A percentile compares a stretch with the other conserved stretches of the same genome.
phyloP scores from a whole-genome alignment of 441 rosid genomes.

The Sinapis alba region DNA sequence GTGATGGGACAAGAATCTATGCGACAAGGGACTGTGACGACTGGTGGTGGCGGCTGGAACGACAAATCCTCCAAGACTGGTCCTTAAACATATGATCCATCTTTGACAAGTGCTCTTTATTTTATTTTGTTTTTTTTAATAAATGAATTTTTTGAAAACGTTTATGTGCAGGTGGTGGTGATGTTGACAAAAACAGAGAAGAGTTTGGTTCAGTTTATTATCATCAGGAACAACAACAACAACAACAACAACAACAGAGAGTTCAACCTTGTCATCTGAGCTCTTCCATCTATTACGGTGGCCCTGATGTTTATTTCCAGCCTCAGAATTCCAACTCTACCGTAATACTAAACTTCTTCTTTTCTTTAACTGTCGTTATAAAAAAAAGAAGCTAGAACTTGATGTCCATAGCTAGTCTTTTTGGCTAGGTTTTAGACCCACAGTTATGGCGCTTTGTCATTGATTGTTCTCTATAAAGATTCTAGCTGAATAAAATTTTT shows the following conservation, averaged over 20 bases:
- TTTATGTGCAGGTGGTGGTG: slow-evolving; percentile 2
- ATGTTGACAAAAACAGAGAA: slow-evolving; percentile 29
- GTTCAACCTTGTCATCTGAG: slow-evolving; percentile 84
- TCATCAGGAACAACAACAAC: slow-evolving; percentile 57
- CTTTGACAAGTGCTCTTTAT: not conserved
- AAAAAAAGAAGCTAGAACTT: too few relatives aligned
- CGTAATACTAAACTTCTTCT: slow-evolving; percentile 37
- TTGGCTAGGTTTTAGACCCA: too few relatives aligned
- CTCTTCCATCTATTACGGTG: slow-evolving; percentile 94
- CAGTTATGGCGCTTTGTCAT: too few relatives aligned
- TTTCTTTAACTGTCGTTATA: too few relatives aligned
- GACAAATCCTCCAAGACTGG: slow-evolving; percentile 41
- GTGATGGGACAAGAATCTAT: slow-evolving; percentile 59
- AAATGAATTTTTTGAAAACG: not conserved
- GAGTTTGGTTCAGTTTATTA: slow-evolving; percentile 47
- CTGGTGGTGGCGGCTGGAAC: slow-evolving; percentile 43
- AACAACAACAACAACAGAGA: slow-evolving; percentile 50
- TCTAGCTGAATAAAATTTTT: too few relatives aligned
- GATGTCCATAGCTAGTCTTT: too few relatives aligned
- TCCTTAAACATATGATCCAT: not conserved
- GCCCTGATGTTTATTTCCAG: slow-evolving; percentile 69
- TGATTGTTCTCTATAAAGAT: too few relatives aligned
- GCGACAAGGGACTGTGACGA: slow-evolving; percentile 45
- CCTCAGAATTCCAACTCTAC: slow-evolving; percentile 57
- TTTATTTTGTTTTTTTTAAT: not conserved